Conservation (phyloP, 345 rosid genomes). For the Hypericum perforatum region DNA sequence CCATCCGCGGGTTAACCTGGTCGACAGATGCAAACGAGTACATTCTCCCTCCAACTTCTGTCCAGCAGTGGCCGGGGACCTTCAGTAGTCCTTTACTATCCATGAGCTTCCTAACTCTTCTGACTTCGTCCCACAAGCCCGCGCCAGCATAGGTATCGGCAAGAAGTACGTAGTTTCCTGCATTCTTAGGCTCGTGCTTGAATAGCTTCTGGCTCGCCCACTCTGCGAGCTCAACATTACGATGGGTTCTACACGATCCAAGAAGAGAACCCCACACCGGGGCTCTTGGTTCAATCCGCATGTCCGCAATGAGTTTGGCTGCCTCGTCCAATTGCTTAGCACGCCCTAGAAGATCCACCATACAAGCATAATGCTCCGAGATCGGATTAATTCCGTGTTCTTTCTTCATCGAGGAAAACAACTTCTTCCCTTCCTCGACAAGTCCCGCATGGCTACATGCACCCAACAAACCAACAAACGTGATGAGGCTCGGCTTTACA, state of each 20-base stretch:
- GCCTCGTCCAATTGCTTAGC: slow-evolving; percentile 23
- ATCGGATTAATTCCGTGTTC: slow-evolving; percentile 3
- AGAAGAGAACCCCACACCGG: slow-evolving; percentile 28
- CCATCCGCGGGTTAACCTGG: slow-evolving; percentile 55
- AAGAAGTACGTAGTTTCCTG: slow-evolving; percentile 26
- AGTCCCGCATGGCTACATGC: background rate
- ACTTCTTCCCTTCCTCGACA: background rate
- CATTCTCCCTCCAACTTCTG: slow-evolving; percentile 34
- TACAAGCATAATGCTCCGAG: slow-evolving; percentile 83
- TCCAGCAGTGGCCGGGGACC: slow-evolving; percentile 19
- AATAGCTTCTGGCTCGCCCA: slow-evolving; percentile 23
- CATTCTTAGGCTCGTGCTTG: slow-evolving; percentile 24
- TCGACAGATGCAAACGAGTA: slow-evolving; percentile 57
- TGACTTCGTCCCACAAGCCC: slow-evolving; percentile 18
- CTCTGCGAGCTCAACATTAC: slow-evolving; percentile 22
- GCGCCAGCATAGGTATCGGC: slow-evolving; percentile 23
- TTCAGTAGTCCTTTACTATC: slow-evolving; percentile 20
- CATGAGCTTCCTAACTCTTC: slow-evolving; percentile 17
- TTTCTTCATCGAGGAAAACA: background rate
- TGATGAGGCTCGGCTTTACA: background rate
- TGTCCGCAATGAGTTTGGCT: slow-evolving; percentile 15
- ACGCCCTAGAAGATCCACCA: slow-evolving; percentile 35
- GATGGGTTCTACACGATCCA: slow-evolving; percentile 22
- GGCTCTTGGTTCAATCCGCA: slow-evolving; percentile 24
- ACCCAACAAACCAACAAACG: background rate